phyloP scores from a whole-genome alignment of 2,329 filamentous ascomycete species.

The Fusarium subglutinans region DNA sequence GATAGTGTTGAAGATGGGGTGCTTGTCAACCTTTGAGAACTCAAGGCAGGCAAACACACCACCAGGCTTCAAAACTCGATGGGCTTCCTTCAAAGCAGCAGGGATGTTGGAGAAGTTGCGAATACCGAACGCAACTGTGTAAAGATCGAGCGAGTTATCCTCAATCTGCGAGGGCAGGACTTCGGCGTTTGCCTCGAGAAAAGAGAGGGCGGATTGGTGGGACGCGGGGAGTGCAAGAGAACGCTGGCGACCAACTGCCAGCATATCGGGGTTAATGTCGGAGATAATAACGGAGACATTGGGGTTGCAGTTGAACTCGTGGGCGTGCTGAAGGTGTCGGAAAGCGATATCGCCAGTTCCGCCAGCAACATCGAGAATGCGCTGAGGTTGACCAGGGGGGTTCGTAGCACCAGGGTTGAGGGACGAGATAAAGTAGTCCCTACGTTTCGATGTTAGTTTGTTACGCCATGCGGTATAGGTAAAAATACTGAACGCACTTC shows the following conservation, averaged over 20 bases:
- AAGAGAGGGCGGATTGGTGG: constrained; percentile 70
- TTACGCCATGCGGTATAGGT: background rate
- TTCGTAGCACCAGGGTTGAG: constrained; percentile 80
- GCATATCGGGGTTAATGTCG: constrained; percentile 97
- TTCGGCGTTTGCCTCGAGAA: constrained; percentile 92
- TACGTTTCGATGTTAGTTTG: constrained; percentile 42
- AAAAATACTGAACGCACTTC: constrained; percentile 67
- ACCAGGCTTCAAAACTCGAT: constrained; percentile 89
- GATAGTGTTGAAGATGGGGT: constrained; percentile 79
- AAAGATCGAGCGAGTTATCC: constrained; percentile 83
- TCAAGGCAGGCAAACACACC: constrained; percentile 97
- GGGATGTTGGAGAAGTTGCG: constrained; percentile 96
- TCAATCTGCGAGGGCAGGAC: constrained; percentile 70
- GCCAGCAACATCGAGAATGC: constrained; percentile 95
- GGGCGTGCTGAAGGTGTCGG: constrained; percentile 90
- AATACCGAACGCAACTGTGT: constrained; percentile 98
- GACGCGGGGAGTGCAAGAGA: constrained; percentile 66
- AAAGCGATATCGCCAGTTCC: constrained; percentile 98
- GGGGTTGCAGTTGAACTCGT: constrained; percentile 77
- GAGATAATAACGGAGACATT: constrained; percentile 87
- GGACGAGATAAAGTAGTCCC: constrained; percentile 90
- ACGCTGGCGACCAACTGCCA: constrained; percentile 85
- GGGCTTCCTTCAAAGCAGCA: constrained; percentile 81
- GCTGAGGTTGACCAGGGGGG: constrained; percentile 58
- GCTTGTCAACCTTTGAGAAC: constrained; percentile 84